Evolutionary conservation across 2,329 filamentous ascomycete genomes (phyloP), one percentile per base, ranked within the genome.

Genomic region (Colletotrichum sp.): DNA sequence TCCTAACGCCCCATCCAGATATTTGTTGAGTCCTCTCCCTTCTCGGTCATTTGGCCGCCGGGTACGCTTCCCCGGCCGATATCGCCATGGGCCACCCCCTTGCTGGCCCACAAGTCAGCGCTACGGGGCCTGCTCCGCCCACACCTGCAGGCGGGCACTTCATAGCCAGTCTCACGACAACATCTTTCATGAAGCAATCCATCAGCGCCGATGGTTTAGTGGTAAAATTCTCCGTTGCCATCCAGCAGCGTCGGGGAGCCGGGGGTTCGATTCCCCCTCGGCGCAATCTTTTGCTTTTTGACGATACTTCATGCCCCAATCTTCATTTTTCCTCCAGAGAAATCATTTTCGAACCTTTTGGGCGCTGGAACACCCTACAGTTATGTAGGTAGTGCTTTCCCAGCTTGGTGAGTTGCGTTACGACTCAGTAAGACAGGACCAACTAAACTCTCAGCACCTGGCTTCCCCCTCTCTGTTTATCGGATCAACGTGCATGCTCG

Each of bases 151-250:
- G 6, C 6, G 1, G 3, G 9, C 34, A 24, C 62, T 6, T 1
- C 13, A 28, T 64, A 64, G 15, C 5, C 5, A 6, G 15, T 5
- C 21, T 12, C 16, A 6, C n/a, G 32, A 64, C 3, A 0, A 0
- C 1, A 0, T 0, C 8, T 1, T 4, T 0, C 15, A 44, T 64
- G 8, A 26, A 64, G 3, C 10, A 26, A 28, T 28, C 3, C 21
- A 44, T 44, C 34, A 21, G 62, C 62, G 62, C 62, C 62, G 62
- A 64, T 64, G 62, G 62, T 64, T 64, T 64, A 64, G 62, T 64
- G 62, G 62, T 64, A 64, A 64, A 64, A 64, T 64, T 64, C 62
- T 64, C 62, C 62, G 62, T 64, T 64, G 62, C 62, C 62, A 64
- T 44, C 34, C 12, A 44, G 62, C 62, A 64, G 34, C 34, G 62